A percentile compares a stretch with the other conserved stretches of the same genome.
Conservation (phyloP, 164 flowering plant species). For the Magnolia officinalis region DNA sequence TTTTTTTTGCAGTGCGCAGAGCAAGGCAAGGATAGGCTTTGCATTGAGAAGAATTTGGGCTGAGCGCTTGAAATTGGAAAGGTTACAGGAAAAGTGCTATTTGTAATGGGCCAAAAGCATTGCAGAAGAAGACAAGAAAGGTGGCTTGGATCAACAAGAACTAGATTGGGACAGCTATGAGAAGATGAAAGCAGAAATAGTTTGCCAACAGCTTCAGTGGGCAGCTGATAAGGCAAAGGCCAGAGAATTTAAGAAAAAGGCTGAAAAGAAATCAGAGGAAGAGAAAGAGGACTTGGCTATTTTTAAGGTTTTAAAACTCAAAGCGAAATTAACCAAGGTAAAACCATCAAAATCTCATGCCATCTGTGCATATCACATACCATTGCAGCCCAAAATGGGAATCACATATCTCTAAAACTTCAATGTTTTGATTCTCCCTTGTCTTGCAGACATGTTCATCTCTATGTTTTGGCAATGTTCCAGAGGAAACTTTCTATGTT, state of each 20-base stretch:
- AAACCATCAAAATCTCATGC: background rate
- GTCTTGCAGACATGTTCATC: background rate
- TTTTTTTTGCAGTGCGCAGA: conserved; percentile 50
- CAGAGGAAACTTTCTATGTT: background rate
- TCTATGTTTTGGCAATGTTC: background rate
- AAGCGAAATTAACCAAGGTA: conserved; percentile 61
- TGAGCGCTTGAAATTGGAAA: conserved; percentile 50
- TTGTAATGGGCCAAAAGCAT: conserved; percentile 56
- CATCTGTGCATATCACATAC: background rate
- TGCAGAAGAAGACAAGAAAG: conserved; percentile 68
- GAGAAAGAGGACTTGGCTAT: no score
- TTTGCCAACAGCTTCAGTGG: no score
- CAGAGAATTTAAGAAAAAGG: no score
- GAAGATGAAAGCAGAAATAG: no score
- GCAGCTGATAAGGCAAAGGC: no score
- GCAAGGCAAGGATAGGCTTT: conserved; percentile 56
- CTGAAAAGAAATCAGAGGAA: no score
- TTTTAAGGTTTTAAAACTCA: conserved; percentile 29
- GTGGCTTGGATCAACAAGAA: conserved; percentile 28
- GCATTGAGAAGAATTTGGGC: conserved; percentile 47
- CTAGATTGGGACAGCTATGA: no score
- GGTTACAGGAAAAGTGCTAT: conserved; percentile 43
- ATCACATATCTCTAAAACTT: background rate
- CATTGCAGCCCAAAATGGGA: no score
- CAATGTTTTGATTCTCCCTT: background rate